A percentile compares a stretch with the other conserved stretches of the same genome.
phyloP scores from a whole-genome alignment of 768 basidiomycete genomes.

The Termitomyces sp. region DNA sequence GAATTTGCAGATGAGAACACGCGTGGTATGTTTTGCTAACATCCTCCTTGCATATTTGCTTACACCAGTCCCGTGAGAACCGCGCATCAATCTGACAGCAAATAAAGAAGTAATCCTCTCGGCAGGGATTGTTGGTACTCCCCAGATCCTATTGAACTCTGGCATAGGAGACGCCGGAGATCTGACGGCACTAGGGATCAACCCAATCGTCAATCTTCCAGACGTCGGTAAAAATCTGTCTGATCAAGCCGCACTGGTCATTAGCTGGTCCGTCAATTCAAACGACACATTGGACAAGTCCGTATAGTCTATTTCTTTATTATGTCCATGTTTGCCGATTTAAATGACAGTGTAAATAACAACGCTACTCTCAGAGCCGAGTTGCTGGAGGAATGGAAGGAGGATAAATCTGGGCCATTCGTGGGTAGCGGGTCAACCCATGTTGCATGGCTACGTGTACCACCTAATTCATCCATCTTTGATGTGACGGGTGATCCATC shows the following conservation, averaged over 20 bases:
- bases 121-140: slow-evolving; percentile 29
- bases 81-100: slow-evolving; percentile 10
- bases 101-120: slow-evolving; percentile 8
- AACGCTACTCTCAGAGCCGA: slow-evolving; percentile 11
- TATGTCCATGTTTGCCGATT: background rate
- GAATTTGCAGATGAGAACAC: slow-evolving; percentile 3
- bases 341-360: slow-evolving; percentile 1
- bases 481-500: slow-evolving; percentile 20
- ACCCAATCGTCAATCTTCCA: slow-evolving; percentile 19
- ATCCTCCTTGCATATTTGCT: background rate
- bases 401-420: slow-evolving; percentile 17
- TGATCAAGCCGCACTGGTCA: slow-evolving; percentile 21
- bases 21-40: background rate
- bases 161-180: slow-evolving; percentile 26
- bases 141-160: slow-evolving; percentile 26
- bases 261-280: slow-evolving; percentile 22
- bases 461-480: slow-evolving; percentile 12
- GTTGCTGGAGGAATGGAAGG: slow-evolving; percentile 17
- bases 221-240: slow-evolving; percentile 25
- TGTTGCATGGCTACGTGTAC: slow-evolving; percentile 19
- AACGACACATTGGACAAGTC: slow-evolving; percentile 18
- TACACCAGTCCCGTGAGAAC: background rate
- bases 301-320: background rate
- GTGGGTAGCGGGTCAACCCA: slow-evolving; percentile 15
- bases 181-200: slow-evolving; percentile 18